Evolutionary conservation across 768 basidiomycete genomes (phyloP).

Genomic region (Trametes cingulata): DNA sequence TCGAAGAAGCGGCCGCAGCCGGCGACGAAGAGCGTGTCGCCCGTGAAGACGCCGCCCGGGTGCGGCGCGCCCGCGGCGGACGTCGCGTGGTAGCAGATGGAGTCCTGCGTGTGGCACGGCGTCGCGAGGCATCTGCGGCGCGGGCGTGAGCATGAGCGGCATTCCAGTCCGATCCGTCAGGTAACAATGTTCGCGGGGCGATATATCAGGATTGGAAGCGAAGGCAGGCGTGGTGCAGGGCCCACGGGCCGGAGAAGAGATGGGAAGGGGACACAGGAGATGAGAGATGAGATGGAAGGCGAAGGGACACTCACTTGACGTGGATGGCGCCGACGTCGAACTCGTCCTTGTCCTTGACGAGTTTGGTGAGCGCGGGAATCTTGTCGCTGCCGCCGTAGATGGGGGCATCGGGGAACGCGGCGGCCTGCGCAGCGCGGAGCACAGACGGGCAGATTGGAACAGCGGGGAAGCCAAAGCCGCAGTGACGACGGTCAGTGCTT

Average conservation of each 20-base stretch:
- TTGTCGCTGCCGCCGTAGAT: slow-evolving; percentile 81
- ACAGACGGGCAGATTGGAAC: too few species aligned
- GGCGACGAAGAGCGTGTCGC: slow-evolving; percentile 87
- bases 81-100: slow-evolving; percentile 85
- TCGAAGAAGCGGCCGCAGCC: slow-evolving; percentile 97
- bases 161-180: too few species aligned
- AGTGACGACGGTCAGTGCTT: neutral
- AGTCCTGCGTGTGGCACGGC: slow-evolving; percentile 95
- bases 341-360: slow-evolving; percentile 80
- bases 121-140: slow-evolving; percentile 72
- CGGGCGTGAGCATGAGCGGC: slow-evolving; percentile 3
- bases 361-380: slow-evolving; percentile 63
- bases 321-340: slow-evolving; percentile 71
- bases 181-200: neutral
- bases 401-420: slow-evolving; percentile 45
- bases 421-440: slow-evolving; percentile 37
- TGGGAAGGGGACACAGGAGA: too few species aligned
- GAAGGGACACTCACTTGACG: slow-evolving; percentile 49
- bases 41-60: slow-evolving; percentile 86
- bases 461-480: too few species aligned
- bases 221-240: too few species aligned
- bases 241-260: too few species aligned
- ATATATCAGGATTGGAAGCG: neutral
- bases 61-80: slow-evolving; percentile 42
- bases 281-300: too few species aligned